Evolutionary conservation across 1,139 yeast genomes (phyloP).

Genomic region (Fermentozyma sake): DNA sequence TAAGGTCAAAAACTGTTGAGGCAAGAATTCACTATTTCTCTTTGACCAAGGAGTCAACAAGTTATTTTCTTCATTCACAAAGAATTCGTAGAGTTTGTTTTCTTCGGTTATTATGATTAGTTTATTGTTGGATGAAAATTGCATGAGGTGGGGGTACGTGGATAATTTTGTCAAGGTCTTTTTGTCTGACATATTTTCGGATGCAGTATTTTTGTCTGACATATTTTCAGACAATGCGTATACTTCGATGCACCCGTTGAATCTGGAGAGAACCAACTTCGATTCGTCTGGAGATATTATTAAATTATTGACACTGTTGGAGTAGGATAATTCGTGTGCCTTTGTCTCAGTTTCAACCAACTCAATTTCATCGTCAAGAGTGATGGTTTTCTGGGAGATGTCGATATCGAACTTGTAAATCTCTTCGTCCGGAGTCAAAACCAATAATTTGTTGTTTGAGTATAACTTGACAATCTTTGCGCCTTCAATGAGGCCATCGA

Average conservation of each 20-base stretch:
- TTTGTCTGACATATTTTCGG: constrained; percentile 12
- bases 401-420: constrained; percentile 45
- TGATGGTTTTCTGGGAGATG: constrained; percentile 18
- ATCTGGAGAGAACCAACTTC: constrained; percentile 52
- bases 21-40: constrained; percentile 69
- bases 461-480: constrained; percentile 50
- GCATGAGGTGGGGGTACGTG: constrained; percentile 58
- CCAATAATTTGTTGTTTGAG: constrained; percentile 41
- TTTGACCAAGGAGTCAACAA: constrained; percentile 77
- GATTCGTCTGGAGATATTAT: constrained; percentile 42
- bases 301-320: constrained; percentile 47
- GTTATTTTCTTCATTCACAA: constrained; percentile 16
- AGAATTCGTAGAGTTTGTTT: constrained; percentile 68
- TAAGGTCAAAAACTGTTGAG: constrained; percentile 54
- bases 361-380: constrained; percentile 39
- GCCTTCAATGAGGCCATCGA: constrained; percentile 48
- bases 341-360: constrained; percentile 21
- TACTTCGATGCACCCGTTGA: constrained; percentile 64
- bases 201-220: too few species aligned
- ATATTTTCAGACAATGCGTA: constrained; percentile 19
- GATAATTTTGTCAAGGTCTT: constrained; percentile 47
- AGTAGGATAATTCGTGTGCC: constrained; percentile 28
- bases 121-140: constrained; percentile 48
- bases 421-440: constrained; percentile 67
- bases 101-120: constrained; percentile 70